phyloP scores from a whole-genome alignment of 2,329 filamentous ascomycete species.

The Laburnicola sp. region DNA sequence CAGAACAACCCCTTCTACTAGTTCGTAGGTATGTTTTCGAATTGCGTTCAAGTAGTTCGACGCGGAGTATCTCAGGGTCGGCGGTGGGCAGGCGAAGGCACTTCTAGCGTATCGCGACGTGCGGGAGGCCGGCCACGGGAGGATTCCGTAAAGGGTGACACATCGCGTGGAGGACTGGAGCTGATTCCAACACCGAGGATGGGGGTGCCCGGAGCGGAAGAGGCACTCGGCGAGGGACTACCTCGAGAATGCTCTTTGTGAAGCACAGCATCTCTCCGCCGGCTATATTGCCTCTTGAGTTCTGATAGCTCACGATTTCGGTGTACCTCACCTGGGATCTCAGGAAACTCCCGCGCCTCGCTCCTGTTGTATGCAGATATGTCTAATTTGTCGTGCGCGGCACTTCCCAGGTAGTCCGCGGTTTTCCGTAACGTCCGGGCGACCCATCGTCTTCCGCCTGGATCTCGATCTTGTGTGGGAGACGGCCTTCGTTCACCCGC shows the following conservation, averaged over 20 bases:
- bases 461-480: constrained; percentile 8
- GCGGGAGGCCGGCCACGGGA: constrained; percentile 1
- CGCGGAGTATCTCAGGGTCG: too few relatives aligned
- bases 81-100: constrained; percentile 21
- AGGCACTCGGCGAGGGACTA: constrained; percentile 44
- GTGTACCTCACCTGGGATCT: constrained; percentile 57
- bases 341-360: constrained; percentile 56
- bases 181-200: constrained; percentile 22
- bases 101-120: constrained; percentile 25
- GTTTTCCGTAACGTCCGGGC: constrained; percentile 49
- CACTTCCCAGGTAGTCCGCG: constrained; percentile 53
- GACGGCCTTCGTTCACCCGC: constrained; percentile 3
- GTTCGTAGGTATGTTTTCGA: too few relatives aligned
- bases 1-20: too few relatives aligned
- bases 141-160: constrained; percentile 1
- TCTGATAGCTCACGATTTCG: constrained; percentile 50
- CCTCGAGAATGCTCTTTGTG: constrained; percentile 43
- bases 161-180: constrained; percentile 15
- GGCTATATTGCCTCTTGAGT: constrained; percentile 50
- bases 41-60: too few relatives aligned
- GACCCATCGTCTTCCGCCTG: constrained; percentile 22
- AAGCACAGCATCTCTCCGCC: constrained; percentile 13
- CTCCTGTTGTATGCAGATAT: constrained; percentile 54
- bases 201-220: constrained; percentile 22
- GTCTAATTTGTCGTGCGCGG: constrained; percentile 51